Base-by-base conservation (phyloP, 306 rosid genomes). In the Albizia julibrissin region DNA sequence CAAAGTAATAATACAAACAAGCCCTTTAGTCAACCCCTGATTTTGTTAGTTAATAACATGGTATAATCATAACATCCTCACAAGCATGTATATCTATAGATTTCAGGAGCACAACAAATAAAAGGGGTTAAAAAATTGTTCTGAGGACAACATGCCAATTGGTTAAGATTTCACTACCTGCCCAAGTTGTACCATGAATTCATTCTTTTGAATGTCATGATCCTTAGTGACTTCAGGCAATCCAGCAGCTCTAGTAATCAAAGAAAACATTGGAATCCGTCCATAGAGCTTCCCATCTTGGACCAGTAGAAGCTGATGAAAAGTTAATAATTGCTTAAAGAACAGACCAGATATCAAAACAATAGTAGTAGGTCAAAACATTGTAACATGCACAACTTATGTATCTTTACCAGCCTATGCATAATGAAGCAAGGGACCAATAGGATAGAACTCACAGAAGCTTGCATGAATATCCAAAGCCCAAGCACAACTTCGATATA, bases 241-340 rank as follows among this genome's bases (percentile, higher is more conserved):
- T 75, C 92, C 96, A 79, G 97, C 94, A 84, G 97, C 95, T 85
- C 85, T 86, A 72, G 85, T 87, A 76, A 93, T 92, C 80, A 92
- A 87, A 62, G 91, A 77, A 86, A 90, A 92, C 26, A 89, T 77
- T 62, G 94, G 92, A 82, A 92, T 91, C 77, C 88, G 87, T 31
- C 99, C 98, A 84, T 86, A 91, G 83, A 95, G 92, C 89, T 89
- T 95, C 81, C 97, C 98, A 21, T 93, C 94, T 88, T 95, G 96
- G 88, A 95, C 92, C 84, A 95, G 91, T 80, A 95, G 87, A 82
- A 83, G 87, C 99, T 95, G 93, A 83, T 82, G 78, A 86, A 73
- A 84, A 88, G 85, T 84, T 85, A 69, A 84, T 78, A 52, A 50
- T 78, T 84, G 78, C 79, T 82, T 74, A 78, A 61, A 88, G 77